Conservation (phyloP, 257 asterid genomes). For the Solanum pimpinellifolium region DNA sequence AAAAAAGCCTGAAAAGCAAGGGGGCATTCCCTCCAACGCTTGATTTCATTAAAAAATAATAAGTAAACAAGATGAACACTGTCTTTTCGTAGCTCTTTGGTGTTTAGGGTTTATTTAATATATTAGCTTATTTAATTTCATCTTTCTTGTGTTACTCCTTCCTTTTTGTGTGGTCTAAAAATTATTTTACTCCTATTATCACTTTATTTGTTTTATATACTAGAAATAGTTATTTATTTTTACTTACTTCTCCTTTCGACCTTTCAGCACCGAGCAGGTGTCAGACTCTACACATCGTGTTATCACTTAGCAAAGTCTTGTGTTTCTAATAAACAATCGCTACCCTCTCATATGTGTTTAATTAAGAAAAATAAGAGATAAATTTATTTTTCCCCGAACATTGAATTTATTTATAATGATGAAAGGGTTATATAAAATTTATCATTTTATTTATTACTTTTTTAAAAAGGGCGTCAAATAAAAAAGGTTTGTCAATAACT, state of each 20-base stretch:
- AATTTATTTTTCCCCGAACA: no score
- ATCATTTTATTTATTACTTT: no score
- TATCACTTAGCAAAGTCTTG: no score
- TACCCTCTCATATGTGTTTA: no score
- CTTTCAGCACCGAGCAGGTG: no score
- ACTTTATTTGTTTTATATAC: not conserved
- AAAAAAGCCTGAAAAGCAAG: not conserved
- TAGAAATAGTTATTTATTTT: no score
- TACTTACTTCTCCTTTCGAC: no score
- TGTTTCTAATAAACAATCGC: no score
- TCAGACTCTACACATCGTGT: no score
- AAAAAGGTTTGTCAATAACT: not conserved
- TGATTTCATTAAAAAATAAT: not conserved
- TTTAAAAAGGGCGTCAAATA: not conserved
- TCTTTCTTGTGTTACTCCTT: not conserved
- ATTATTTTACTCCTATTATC: not conserved
- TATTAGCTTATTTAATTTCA: not conserved
- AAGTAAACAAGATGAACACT: not conserved
- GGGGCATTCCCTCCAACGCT: not conserved
- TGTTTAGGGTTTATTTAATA: not conserved
- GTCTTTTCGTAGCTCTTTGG: not conserved
- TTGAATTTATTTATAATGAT: no score
- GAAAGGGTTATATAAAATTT: no score
- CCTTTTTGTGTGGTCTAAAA: not conserved
- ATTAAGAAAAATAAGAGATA: no score